phyloP scores from a whole-genome alignment of 2,329 filamentous ascomycete genomes.

The Clonostachys sp. region DNA sequence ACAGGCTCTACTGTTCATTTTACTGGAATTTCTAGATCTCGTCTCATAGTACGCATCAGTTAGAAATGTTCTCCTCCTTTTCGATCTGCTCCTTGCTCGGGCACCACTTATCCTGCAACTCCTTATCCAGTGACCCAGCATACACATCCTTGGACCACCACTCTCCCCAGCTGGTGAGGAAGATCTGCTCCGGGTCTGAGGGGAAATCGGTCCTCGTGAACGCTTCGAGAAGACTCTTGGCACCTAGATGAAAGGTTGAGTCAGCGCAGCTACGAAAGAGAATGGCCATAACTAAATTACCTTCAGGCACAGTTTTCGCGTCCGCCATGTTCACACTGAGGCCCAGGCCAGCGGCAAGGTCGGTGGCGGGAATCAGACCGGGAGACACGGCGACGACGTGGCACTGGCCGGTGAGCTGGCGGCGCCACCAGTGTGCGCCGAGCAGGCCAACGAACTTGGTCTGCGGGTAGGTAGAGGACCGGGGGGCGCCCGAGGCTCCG shows the following conservation, averaged over 20 bases:
- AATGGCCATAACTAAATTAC: slow-evolving; percentile 14
- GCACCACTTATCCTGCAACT: slow-evolving; percentile 46
- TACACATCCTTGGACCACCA: slow-evolving; percentile 45
- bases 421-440: slow-evolving; percentile 51
- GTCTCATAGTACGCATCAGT: background rate
- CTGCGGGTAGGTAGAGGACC: slow-evolving; percentile 25
- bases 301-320: slow-evolving; percentile 41
- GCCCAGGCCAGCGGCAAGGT: slow-evolving; percentile 25
- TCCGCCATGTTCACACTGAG: slow-evolving; percentile 29
- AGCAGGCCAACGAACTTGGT: slow-evolving; percentile 48
- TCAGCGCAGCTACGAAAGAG: background rate
- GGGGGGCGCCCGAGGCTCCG: slow-evolving; percentile 25
- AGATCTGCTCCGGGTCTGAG: slow-evolving; percentile 44
- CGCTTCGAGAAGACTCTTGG: slow-evolving; percentile 35
- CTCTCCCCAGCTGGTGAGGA: slow-evolving; percentile 52
- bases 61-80: slow-evolving; percentile 24
- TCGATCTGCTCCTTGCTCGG: slow-evolving; percentile 42
- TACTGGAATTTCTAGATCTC: background rate
- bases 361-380: slow-evolving; percentile 43
- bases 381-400: slow-evolving; percentile 48
- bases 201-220: slow-evolving; percentile 40
- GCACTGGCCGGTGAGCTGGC: slow-evolving; percentile 36
- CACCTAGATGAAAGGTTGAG: slow-evolving; percentile 23
- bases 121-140: slow-evolving; percentile 32
- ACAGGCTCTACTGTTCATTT: background rate